Base-by-base conservation (phyloP, 176 grass and related monocot genomes). In the Elaeis guineensis region DNA sequence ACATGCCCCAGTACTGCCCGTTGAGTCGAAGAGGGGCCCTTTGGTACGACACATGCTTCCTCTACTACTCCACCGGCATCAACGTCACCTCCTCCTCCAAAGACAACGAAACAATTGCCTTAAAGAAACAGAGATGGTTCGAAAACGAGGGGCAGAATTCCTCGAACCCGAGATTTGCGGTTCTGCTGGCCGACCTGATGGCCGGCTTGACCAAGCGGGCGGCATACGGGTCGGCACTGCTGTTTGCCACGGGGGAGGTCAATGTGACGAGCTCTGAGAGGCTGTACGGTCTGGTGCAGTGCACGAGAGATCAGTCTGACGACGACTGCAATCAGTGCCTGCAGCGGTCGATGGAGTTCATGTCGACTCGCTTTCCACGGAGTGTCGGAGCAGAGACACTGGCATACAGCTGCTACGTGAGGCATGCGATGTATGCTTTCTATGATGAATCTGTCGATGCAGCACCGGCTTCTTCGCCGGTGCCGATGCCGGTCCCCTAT, bases 1-100 rank as follows among this genome's bases (percentile, higher is more conserved):
- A 22, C 3, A 60, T 58, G 3, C 21, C n/a, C 24, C 6, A 52
- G 0, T 0, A 11, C 32, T 79, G 76, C 54, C 16, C 39, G 14
- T 21, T 15, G 17, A 19, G 44, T 24, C 55, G 5, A 35, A 52
- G 25, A 0, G 60, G 50, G 1, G 30, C 26, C 2, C 21, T 78
- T 23, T 78, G 65, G 65, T 78, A 78, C 29, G 59, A 32, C 3
- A 5, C 49, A 6, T 78, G 75, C 59, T 24, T 66, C 1, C 21
- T 78, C 16, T 52, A 26, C 44, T 78, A 78, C 76, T 72, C 67
- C 21, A 52, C 28, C 16, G 3, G n/a, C 17, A 72, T 8, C 17
- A 65, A 71, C 58, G 50, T 71, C 3, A n/a, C 58, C 3, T 21
- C 18, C 19, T 7, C 22, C 5, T 44, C 35, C 35, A 14, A 35